Evolutionary conservation across 331 rosid genomes (phyloP), one percentile per base, ranked within the genome.

Genomic region (Quercus phellos): DNA sequence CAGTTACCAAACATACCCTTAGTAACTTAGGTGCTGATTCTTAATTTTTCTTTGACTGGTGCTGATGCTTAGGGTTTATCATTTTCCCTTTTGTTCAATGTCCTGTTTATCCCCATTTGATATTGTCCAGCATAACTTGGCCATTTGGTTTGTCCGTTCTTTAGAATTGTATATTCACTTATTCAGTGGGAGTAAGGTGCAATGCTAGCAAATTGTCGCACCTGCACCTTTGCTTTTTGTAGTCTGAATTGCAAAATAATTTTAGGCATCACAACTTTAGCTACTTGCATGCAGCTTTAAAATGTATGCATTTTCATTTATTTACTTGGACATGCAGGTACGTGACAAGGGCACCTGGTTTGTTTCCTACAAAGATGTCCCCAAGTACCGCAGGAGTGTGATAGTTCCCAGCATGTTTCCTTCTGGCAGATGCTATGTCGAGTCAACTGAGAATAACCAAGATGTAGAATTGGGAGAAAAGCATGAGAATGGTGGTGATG

Each of bases 371-470:
- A 89, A 91, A 85, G 85, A 89, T 80, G 96, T 91, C 55, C 81
- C 88, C 10, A 90, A 90, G 85, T 84, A 27, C 78, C 96, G 92
- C 73, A 88, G 79, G 80, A 83, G 71, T 88, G 80, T 76, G 72
- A 73, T 90, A 76, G 81, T 77, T 75, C 84, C 96, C 58, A 84
- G 99, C 83, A 89, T 95, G 98, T 95, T 95, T 82, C 96, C 99
- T 77, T 89, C 94, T 70, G 98, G 98, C 46, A 82, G 85, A 84
- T 77, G 84, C 38, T 77, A 53, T 74, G 70, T 55, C 17, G 89
- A 83, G 58, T 71, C 55, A 71, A 72, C 14, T 11, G 88, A 82
- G 13, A 38, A 73, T 79, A 73, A 73, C 70, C 70, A 70, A 56
- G 69, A 72, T 74, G 54, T 21, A 51, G 90, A 83, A 55, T 32